Evolutionary conservation across 352 stramenopile genomes (phyloP).

Genomic region (Phytophthora rubi): DNA sequence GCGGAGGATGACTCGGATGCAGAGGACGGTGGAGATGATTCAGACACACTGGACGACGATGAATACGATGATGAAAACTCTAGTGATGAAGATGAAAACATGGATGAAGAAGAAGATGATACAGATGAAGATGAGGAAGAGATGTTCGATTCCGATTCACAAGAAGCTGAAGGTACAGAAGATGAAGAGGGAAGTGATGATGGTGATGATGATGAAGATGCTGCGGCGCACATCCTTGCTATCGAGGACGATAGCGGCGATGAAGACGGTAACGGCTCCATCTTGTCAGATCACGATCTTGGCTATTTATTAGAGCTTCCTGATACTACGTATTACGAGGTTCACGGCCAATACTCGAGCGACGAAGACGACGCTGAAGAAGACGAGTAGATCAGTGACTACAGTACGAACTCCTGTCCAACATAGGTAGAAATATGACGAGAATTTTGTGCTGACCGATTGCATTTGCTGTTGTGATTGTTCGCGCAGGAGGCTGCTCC

Average conservation of each 20-base stretch:
- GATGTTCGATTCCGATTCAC: constrained; percentile 31
- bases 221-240: constrained; percentile 22
- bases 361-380: constrained; percentile 78
- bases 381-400: constrained; percentile 40
- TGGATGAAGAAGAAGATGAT: constrained; percentile 61
- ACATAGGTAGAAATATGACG: constrained; percentile 14
- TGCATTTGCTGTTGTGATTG: not conserved
- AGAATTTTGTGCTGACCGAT: constrained; percentile 5
- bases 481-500: constrained; percentile 4
- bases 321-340: constrained; percentile 71
- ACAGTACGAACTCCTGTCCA: constrained; percentile 4
- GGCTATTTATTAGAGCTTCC: constrained; percentile 78
- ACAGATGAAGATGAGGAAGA: constrained; percentile 53
- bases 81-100: constrained; percentile 58
- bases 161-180: constrained; percentile 38
- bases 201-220: constrained; percentile 34
- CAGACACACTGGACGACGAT: constrained; percentile 75
- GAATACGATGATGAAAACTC: constrained; percentile 79
- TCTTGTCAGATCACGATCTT: constrained; percentile 61
- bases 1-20: constrained; percentile 90
- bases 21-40: constrained; percentile 76
- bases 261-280: constrained; percentile 50
- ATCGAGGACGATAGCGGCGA: constrained; percentile 45
- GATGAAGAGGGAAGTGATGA: constrained; percentile 40
- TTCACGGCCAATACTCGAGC: constrained; percentile 77